Percentiles rank a stretch among this genome's conserved stretches.
phyloP scores from a whole-genome alignment of 257 asterid genomes.

The Solanum etuberosum region DNA sequence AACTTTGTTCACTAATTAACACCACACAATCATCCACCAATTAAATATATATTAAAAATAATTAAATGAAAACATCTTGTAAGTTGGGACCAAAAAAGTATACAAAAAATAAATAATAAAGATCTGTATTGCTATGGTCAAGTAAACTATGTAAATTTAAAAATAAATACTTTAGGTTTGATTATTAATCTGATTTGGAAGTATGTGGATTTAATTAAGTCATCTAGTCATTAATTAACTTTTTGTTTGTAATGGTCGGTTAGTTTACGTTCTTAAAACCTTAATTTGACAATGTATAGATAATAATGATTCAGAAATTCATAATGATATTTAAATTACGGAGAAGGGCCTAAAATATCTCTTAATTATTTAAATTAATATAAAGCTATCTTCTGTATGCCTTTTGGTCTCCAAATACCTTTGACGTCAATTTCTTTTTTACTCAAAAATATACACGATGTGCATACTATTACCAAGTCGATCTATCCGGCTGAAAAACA shows the following conservation, averaged over 20 bases:
- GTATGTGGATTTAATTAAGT: background rate
- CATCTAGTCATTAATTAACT: background rate
- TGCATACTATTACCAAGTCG: background rate
- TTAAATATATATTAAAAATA: background rate
- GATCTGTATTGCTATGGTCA: background rate
- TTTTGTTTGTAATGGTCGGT: background rate
- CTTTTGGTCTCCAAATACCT: background rate
- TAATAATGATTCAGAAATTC: background rate
- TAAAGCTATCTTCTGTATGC: too few species aligned
- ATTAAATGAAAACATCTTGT: background rate
- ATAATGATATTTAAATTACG: background rate
- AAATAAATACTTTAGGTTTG: background rate
- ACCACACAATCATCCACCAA: background rate
- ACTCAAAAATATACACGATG: too few species aligned
- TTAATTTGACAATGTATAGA: background rate
- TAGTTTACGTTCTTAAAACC: background rate
- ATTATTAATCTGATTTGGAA: background rate
- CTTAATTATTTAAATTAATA: too few species aligned
- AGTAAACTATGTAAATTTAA: background rate
- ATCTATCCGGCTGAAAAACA: background rate
- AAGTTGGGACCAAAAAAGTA: background rate
- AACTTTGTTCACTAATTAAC: background rate
- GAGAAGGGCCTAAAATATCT: too few species aligned
- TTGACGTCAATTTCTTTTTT: background rate
- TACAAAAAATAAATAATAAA: background rate